Evolutionary conservation across 208 protist genomes (phyloP).

Genomic region (Crithidia sp.): DNA sequence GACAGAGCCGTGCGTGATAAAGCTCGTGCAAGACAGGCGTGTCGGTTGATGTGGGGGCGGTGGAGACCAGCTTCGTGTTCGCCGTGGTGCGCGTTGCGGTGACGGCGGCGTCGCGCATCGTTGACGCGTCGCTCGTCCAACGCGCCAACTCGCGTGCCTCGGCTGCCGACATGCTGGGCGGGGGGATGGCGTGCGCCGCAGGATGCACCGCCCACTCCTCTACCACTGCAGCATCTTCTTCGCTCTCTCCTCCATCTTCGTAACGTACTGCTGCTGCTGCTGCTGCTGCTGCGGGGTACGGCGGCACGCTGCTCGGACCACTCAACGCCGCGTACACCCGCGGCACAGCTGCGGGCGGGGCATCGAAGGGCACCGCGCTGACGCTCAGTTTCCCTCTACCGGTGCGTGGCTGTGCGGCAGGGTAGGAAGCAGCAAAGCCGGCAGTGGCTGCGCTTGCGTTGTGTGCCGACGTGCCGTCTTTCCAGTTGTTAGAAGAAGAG

Average conservation of each 20-base stretch:
- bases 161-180: conserved; percentile 8
- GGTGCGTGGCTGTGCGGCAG: neutral
- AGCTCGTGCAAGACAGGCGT: conserved; percentile 44
- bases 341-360: conserved; percentile 4
- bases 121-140: conserved; percentile 15
- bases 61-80: neutral
- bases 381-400: neutral
- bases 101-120: neutral
- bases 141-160: conserved; percentile 21
- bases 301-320: neutral
- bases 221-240: neutral
- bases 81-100: neutral
- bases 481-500: no score
- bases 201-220: neutral
- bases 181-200: neutral
- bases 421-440: conserved; percentile 13
- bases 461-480: no score
- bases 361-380: neutral
- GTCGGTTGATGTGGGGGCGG: neutral
- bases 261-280: neutral
- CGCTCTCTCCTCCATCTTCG: neutral
- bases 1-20: conserved; percentile 61
- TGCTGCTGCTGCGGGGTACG: neutral
- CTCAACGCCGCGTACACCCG: conserved; percentile 23
- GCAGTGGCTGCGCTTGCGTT: neutral